phyloP scores from a whole-genome alignment of 1,284 basidiomycete species.

The Microbotryomycetes sp. region DNA sequence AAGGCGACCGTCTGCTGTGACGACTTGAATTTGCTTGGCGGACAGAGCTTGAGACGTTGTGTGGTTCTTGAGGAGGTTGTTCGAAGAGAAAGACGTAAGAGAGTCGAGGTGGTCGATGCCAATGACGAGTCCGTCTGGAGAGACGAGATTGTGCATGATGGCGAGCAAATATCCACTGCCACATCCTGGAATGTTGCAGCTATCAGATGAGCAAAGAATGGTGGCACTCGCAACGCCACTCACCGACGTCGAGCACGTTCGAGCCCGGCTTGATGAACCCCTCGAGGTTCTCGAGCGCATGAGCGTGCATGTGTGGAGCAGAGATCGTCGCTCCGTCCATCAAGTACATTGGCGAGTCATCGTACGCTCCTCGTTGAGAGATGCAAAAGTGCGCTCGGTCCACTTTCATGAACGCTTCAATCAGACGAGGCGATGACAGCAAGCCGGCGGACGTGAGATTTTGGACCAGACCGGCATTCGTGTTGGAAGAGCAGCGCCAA shows the following conservation, averaged over 20 bases:
- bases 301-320: constrained; percentile 88
- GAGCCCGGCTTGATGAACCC: constrained; percentile 61
- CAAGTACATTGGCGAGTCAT: constrained; percentile 69
- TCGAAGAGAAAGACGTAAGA: constrained; percentile 46
- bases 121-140: constrained; percentile 57
- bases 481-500: constrained; percentile 63
- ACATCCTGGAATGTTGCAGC: constrained; percentile 7
- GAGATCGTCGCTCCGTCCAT: constrained; percentile 77
- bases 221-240: constrained; percentile 28
- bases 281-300: constrained; percentile 65
- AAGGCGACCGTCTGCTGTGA: constrained; percentile 71
- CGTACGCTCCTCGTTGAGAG: constrained; percentile 54
- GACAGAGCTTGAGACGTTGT: constrained; percentile 56
- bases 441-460: constrained; percentile 57
- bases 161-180: constrained; percentile 72
- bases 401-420: constrained; percentile 61
- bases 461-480: constrained; percentile 61
- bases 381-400: constrained; percentile 63
- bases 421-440: constrained; percentile 8
- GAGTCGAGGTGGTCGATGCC: constrained; percentile 87
- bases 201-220: background rate
- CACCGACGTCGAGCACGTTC: constrained; percentile 71
- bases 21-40: constrained; percentile 52
- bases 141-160: constrained; percentile 66
- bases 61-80: constrained; percentile 45